phyloP scores from a whole-genome alignment of 1,284 basidiomycete genomes.

The Naganishia sp. region DNA sequence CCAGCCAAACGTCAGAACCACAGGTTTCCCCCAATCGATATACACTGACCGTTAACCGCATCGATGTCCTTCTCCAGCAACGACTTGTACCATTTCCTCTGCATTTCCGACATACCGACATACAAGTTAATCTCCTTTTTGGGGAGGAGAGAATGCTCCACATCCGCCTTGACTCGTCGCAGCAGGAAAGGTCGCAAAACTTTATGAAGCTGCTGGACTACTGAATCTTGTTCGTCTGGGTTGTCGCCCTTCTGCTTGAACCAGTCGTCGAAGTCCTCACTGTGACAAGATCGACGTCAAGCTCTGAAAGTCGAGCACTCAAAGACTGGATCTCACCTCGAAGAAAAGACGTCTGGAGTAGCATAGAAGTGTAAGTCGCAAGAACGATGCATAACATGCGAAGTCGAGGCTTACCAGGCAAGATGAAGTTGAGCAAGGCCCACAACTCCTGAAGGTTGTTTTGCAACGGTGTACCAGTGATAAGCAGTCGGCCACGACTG shows the following conservation, averaged over 20 bases:
- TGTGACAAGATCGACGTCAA: constrained; percentile 54
- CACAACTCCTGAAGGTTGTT: constrained; percentile 98
- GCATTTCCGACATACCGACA: constrained; percentile 96
- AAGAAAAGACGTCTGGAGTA: constrained; percentile 56
- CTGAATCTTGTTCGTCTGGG: constrained; percentile 69
- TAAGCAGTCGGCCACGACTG: constrained; percentile 84
- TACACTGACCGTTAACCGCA: constrained; percentile 79
- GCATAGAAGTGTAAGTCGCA: constrained; percentile 36
- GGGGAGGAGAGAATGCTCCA: constrained; percentile 92
- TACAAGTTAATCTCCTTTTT: constrained; percentile 99
- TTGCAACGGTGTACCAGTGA: constrained; percentile 96
- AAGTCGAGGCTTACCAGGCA: constrained; percentile 56
- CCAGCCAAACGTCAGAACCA: constrained; percentile 13
- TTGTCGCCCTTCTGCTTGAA: constrained; percentile 73
- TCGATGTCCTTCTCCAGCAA: constrained; percentile 99
- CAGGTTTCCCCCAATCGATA: neutral
- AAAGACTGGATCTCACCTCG: constrained; percentile 31
- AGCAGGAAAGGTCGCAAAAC: constrained; percentile 93
- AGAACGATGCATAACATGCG: constrained; percentile 59
- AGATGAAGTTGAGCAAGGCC: constrained; percentile 91
- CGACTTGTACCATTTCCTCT: constrained; percentile 94
- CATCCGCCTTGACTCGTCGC: constrained; percentile 92
- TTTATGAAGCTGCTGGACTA: constrained; percentile 96
- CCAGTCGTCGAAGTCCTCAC: constrained; percentile 74
- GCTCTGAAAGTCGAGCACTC: neutral